Evolutionary conservation across 495 filamentous ascomycete species (phyloP).

Genomic region (Cercophora newfieldiana): DNA sequence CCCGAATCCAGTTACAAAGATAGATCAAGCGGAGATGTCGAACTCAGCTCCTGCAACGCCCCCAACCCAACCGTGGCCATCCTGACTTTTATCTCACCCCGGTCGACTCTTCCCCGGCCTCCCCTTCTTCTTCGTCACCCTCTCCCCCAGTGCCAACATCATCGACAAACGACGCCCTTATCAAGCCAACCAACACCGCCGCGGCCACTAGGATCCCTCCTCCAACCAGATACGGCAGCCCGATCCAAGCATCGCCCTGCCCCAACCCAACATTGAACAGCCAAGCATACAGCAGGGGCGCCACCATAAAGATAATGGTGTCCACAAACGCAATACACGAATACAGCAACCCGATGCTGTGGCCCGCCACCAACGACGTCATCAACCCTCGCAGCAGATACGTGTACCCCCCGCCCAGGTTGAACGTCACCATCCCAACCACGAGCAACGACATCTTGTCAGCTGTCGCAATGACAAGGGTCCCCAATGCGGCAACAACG

Average conservation of each 20-base stretch:
- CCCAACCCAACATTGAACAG: not conserved
- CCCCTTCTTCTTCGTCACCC: not conserved
- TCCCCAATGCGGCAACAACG: not conserved
- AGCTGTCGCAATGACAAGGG: not conserved
- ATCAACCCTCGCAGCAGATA: slow-evolving; percentile 10
- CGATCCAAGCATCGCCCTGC: not conserved
- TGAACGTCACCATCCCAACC: not conserved
- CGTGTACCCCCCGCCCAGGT: slow-evolving; percentile 4
- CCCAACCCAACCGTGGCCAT: no score
- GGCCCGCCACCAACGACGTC: slow-evolving; percentile 8
- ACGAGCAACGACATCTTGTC: not conserved
- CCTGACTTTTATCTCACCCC: no score
- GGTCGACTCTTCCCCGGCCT: no score
- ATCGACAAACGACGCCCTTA: not conserved
- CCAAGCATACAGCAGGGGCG: not conserved
- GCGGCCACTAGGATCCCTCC: not conserved
- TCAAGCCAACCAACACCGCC: slow-evolving; percentile 10
- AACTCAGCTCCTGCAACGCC: no score
- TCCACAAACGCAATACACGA: slow-evolving; percentile 3
- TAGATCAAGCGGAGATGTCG: not conserved
- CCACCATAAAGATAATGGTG: not conserved
- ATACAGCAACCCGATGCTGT: slow-evolving; percentile 6
- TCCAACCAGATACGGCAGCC: slow-evolving; percentile 6
- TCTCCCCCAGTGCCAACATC: not conserved
- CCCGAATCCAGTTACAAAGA: not conserved